A percentile compares a stretch with the other conserved stretches of the same genome.
Evolutionary conservation across 2,329 filamentous ascomycete species (phyloP).

Genomic region (Xylaria sp.): DNA sequence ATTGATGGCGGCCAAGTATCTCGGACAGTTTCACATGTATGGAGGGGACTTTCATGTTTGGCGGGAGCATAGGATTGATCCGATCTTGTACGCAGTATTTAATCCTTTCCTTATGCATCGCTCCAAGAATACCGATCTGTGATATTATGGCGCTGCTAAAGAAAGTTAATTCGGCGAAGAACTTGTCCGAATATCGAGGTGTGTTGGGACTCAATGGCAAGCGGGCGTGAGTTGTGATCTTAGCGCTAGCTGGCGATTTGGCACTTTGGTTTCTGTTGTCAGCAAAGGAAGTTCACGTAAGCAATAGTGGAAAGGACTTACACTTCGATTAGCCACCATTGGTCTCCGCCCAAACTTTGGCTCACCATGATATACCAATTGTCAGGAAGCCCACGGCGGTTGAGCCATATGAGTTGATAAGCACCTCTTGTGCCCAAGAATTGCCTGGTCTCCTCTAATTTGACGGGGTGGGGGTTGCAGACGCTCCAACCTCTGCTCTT

Average conservation of each 20-base stretch:
- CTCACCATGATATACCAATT: slow-evolving; percentile 76
- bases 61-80: slow-evolving; percentile 47
- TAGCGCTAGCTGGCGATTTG: slow-evolving; percentile 29
- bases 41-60: slow-evolving; percentile 54
- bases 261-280: slow-evolving; percentile 24
- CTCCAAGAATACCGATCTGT: slow-evolving; percentile 55
- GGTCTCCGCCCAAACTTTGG: slow-evolving; percentile 74
- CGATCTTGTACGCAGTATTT: slow-evolving; percentile 45
- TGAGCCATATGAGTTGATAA: slow-evolving; percentile 71
- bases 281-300: slow-evolving; percentile 10
- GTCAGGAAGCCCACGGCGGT: slow-evolving; percentile 71
- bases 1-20: slow-evolving; percentile 40
- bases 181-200: slow-evolving; percentile 52
- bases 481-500: slow-evolving; percentile 69
- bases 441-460: slow-evolving; percentile 61
- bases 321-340: slow-evolving; percentile 77
- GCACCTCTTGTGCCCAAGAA: slow-evolving; percentile 68
- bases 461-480: slow-evolving; percentile 52
- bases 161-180: slow-evolving; percentile 59
- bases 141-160: slow-evolving; percentile 58
- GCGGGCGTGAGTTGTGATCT: slow-evolving; percentile 43
- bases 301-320: slow-evolving; percentile 46
- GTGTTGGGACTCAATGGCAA: slow-evolving; percentile 52
- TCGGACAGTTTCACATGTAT: slow-evolving; percentile 57
- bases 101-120: slow-evolving; percentile 53